Evolutionary conservation across 306 rosid genomes (phyloP).

Genomic region (Senna tora): DNA sequence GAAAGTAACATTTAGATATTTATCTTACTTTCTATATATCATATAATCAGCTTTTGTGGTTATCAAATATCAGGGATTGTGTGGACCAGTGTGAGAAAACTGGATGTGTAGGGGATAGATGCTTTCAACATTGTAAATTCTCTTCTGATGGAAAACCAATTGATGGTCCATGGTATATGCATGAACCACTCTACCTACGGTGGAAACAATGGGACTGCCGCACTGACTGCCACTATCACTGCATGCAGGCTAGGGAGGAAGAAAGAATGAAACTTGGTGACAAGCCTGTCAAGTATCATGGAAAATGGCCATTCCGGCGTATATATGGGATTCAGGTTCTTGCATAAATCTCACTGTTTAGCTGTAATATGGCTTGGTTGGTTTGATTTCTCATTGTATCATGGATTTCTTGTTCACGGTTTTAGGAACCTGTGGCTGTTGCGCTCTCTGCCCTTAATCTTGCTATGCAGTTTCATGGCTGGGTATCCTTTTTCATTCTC

Average conservation of each 20-base stretch:
- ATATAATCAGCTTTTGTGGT: constrained; percentile 29
- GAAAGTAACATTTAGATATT: constrained; percentile 1
- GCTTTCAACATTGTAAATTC: constrained; percentile 98
- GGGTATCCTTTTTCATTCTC: constrained; percentile 95
- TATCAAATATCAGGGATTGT: constrained; percentile 64
- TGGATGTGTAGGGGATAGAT: constrained; percentile 83
- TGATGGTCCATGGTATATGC: constrained; percentile 98
- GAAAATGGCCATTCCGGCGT: constrained; percentile 93
- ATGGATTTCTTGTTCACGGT: constrained; percentile 37
- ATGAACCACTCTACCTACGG: constrained; percentile 84
- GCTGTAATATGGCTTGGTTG: constrained; percentile 16
- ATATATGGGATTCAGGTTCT: constrained; percentile 95
- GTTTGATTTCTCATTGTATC: constrained; percentile 36
- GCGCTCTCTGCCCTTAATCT: constrained; percentile 88
- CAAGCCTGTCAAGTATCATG: constrained; percentile 87
- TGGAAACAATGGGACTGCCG: constrained; percentile 99
- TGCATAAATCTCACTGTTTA: constrained; percentile 32
- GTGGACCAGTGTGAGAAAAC: constrained; percentile 78
- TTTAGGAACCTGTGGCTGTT: constrained; percentile 94
- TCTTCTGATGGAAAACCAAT: constrained; percentile 95
- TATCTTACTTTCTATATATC: constrained; percentile 14
- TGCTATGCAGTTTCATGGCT: constrained; percentile 95
- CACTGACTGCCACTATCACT: constrained; percentile 83
- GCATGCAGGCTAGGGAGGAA: constrained; percentile 90
- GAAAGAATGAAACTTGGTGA: constrained; percentile 80